These are phyloP conservation scores for Sphagnurus paluster DNA, from an alignment of 1,284 basidiomycete genomes.

Conservation along the genomic window DNA sequence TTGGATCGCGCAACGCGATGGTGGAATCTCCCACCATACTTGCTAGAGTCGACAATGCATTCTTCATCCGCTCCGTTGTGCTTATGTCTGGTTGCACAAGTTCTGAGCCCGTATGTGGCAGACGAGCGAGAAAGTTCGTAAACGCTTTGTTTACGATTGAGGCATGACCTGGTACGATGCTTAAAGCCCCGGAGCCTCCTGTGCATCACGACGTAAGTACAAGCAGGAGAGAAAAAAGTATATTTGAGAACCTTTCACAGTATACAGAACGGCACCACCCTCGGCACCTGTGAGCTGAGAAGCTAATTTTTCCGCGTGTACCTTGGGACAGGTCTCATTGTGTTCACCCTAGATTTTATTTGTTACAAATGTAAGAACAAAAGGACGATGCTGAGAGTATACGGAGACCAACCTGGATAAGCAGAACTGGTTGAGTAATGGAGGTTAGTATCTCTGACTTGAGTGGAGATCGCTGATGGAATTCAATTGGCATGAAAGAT, in stretches of 20 bases:
- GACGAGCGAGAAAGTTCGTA: conserved; percentile 56
- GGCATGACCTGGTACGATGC: conserved; percentile 49
- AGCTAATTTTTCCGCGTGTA: conserved; percentile 56
- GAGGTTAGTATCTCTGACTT: conserved; percentile 45
- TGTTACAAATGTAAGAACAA: conserved; percentile 3
- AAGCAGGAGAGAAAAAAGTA: conserved; percentile 1
- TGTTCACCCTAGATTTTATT: conserved; percentile 51
- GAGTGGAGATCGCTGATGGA: conserved; percentile 51
- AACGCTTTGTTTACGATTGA: conserved; percentile 69
- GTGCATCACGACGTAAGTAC: background rate
- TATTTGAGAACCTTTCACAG: conserved; percentile 57
- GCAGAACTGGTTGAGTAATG: conserved; percentile 63
- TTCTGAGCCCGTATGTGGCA: conserved; percentile 50
- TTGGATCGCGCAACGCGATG: conserved; percentile 53
- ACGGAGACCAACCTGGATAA: conserved; percentile 59
- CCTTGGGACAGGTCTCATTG: conserved; percentile 53
- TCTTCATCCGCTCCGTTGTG: conserved; percentile 47
- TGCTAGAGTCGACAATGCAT: conserved; percentile 53
- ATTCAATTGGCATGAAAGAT: conserved; percentile 6
- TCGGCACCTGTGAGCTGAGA: conserved; percentile 49
- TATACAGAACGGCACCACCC: conserved; percentile 51
- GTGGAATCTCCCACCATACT: conserved; percentile 48
- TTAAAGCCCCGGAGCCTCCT: conserved; percentile 54
- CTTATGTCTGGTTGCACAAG: conserved; percentile 34
- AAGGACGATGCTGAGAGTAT: conserved; percentile 3